A percentile compares a stretch with the other conserved stretches of the same genome.
Evolutionary conservation across 164 flowering plant genomes (phyloP).

Genomic region (Magnolia officinalis): DNA sequence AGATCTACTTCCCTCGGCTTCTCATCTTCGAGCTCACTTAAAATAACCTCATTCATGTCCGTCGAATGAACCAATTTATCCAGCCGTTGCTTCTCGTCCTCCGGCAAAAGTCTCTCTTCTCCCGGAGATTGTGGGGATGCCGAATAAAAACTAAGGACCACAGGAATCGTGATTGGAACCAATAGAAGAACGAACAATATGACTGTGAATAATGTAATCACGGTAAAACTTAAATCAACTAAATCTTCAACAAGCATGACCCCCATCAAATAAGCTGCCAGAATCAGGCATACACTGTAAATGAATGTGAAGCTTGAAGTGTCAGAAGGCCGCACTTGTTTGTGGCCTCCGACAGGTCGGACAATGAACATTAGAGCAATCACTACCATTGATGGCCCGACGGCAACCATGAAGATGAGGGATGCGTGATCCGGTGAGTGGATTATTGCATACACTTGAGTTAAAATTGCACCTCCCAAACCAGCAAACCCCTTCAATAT

Average conservation of each 20-base stretch:
- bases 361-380: conserved; percentile 78
- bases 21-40: conserved; percentile 97
- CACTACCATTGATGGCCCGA: conserved; percentile 84
- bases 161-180: conserved; percentile 67
- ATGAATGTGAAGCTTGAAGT: conserved; percentile 62
- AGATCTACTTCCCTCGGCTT: conserved; percentile 73
- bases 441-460: conserved; percentile 69
- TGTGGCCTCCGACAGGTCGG: conserved; percentile 93
- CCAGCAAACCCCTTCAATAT: conserved; percentile 97
- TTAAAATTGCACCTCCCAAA: conserved; percentile 82
- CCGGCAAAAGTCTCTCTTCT: conserved; percentile 61
- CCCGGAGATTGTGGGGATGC: conserved; percentile 30
- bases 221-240: conserved; percentile 47
- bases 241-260: conserved; percentile 91
- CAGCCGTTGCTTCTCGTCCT: conserved; percentile 38
- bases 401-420: conserved; percentile 92
- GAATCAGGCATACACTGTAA: conserved; percentile 72
- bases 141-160: conserved; percentile 33
- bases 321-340: conserved; percentile 71
- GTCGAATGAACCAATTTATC: conserved; percentile 23
- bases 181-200: conserved; percentile 60
- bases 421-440: conserved; percentile 78
- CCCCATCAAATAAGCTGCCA: conserved; percentile 98
- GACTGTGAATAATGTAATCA: conserved; percentile 52
- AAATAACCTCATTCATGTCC: conserved; percentile 52